Evolutionary conservation across 108 stramenopile genomes (phyloP).

Genomic region (Skeletonema menzelii): DNA sequence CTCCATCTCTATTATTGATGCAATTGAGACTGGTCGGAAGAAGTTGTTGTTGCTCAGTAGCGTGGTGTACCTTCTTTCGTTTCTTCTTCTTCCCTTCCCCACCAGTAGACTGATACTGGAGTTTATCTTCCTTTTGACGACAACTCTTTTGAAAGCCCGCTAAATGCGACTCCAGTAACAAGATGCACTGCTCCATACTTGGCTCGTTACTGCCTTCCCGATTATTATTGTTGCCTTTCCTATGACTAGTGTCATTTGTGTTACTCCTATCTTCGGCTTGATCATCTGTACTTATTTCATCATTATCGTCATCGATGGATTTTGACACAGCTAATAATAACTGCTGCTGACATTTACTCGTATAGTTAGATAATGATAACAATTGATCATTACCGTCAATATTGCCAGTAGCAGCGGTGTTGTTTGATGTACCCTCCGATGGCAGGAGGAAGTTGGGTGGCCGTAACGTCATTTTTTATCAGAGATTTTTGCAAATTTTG

Average conservation of each 20-base stretch:
- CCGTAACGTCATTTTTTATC: neutral
- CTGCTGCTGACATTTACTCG: neutral
- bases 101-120: neutral
- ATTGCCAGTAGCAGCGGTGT: neutral
- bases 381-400: neutral
- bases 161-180: slow-evolving; percentile 8
- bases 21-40: neutral
- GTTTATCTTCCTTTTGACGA: slow-evolving; percentile 1
- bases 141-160: slow-evolving; percentile 7
- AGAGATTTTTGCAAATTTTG: no score
- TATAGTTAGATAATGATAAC: neutral
- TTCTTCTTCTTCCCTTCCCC: neutral
- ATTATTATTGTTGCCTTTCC: neutral
- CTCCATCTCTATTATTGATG: neutral
- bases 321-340: neutral
- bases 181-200: slow-evolving; percentile 15
- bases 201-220: neutral
- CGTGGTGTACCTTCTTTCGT: neutral
- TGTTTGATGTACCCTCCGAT: neutral
- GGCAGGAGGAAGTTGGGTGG: neutral
- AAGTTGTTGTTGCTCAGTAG: no score
- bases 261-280: neutral
- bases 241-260: neutral
- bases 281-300: neutral
- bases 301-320: neutral